These are phyloP conservation scores for Ceratocystis huliohia DNA, from an alignment of 2,329 filamentous ascomycete species.

Conservation along the genomic window DNA sequence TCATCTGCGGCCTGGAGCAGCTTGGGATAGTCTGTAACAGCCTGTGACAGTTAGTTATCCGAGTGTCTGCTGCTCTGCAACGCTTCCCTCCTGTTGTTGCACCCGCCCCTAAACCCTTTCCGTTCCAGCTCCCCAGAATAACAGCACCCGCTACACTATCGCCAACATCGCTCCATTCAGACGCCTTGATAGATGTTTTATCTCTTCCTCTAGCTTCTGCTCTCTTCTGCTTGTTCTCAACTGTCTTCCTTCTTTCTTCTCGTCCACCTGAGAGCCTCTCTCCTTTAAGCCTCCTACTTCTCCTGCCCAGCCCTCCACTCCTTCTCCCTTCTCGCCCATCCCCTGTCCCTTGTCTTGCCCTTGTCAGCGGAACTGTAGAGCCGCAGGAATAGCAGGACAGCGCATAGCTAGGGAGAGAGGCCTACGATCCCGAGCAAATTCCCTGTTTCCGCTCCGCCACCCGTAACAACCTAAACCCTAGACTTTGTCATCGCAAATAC, in stretches of 20 bases:
- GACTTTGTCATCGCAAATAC: too few species aligned
- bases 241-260: background rate
- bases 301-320: background rate
- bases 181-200: background rate
- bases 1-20: too few species aligned
- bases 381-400: slow-evolving; percentile 12
- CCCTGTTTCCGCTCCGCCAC: background rate
- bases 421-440: background rate
- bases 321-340: background rate
- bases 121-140: background rate
- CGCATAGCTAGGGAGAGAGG: background rate
- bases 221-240: background rate
- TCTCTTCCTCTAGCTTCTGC: background rate
- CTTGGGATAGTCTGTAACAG: too few species aligned
- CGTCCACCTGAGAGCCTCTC: background rate
- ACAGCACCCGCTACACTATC: background rate
- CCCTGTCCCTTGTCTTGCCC: background rate
- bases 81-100: background rate
- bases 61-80: too few species aligned
- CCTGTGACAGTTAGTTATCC: too few species aligned
- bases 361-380: background rate
- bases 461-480: too few species aligned
- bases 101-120: background rate
- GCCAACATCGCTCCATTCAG: background rate
- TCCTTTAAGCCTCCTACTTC: background rate